phyloP scores from a whole-genome alignment of 2,329 filamentous ascomycete genomes.

The Arthrinium phaeospermum region DNA sequence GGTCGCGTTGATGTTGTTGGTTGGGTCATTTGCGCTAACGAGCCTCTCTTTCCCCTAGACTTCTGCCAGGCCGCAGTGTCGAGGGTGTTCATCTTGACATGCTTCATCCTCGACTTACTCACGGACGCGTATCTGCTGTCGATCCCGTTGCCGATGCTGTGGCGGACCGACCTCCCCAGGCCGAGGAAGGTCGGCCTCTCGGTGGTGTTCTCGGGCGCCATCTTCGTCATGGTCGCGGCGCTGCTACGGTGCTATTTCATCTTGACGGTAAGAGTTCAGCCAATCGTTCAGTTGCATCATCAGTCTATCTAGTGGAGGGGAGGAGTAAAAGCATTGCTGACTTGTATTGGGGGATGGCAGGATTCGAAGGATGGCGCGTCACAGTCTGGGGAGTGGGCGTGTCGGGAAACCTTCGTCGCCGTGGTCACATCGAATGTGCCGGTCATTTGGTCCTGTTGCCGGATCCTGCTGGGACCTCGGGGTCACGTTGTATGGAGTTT shows the following conservation, averaged over 20 bases:
- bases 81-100: slow-evolving; percentile 21
- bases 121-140: slow-evolving; percentile 25
- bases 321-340: slow-evolving; percentile 1
- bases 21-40: neutral
- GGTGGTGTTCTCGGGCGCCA: slow-evolving; percentile 22
- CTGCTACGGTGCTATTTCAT: slow-evolving; percentile 23
- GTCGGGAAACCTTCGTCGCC: slow-evolving; percentile 23
- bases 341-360: neutral
- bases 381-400: slow-evolving; percentile 22
- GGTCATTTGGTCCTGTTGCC: slow-evolving; percentile 12
- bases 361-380: slow-evolving; percentile 19
- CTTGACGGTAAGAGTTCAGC: slow-evolving; percentile 18
- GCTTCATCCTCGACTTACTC: slow-evolving; percentile 23
- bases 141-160: slow-evolving; percentile 26
- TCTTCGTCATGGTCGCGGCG: slow-evolving; percentile 23
- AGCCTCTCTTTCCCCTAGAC: slow-evolving; percentile 11
- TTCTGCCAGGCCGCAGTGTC: slow-evolving; percentile 24
- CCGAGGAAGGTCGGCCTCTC: slow-evolving; percentile 19
- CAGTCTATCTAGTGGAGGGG: neutral
- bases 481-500: slow-evolving; percentile 31
- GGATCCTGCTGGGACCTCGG: slow-evolving; percentile 6
- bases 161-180: slow-evolving; percentile 16
- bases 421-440: slow-evolving; percentile 24
- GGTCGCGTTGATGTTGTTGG: neutral
- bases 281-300: neutral